Evolutionary conservation across 1,139 yeast species (phyloP), one percentile per base, ranked within the genome.

Genomic region (Magnusiomyces fungicola): DNA sequence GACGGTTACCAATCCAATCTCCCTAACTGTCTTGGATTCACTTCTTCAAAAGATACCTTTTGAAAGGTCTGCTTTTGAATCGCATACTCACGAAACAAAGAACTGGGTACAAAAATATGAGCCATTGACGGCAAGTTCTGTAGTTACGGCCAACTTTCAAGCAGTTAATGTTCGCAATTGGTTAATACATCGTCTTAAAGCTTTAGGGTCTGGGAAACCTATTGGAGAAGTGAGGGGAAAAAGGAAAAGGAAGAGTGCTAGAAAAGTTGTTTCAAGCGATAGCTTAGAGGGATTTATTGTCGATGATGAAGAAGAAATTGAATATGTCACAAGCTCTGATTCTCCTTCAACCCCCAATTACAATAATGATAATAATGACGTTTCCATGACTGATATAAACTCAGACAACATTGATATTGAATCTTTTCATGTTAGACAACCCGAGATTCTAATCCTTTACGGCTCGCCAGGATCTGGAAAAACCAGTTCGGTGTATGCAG

Each of bases 401-500:
- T 34, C 23, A 60, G 52, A 3, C 58, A 61, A 1, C 63, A 60
- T 2, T 16, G 16, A n/a, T 12, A 9, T 16, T 14, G 37, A 33
- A 9, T 9, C 9, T 33, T 33, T 33, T 7, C 7, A 16, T 16
- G 14, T 44, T 22, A 9, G 22, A 33, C 24, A 4, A 65, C 48
- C 62, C 40, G 51, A 60, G 18, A 59, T 65, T 44, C 50, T 88
- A 58, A 76, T 92, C 3, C 61, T 92, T 1, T 71, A 74, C 52
- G 98, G 98, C 0, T 78, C 81, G 0, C 64, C 74, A 1, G 96
- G 96, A 0, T 72, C 79, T 7, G 95, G 96, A 1, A 92, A 92
- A 63, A 83, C 95, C 0, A 75, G 89, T 0, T 68, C 90, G 0
- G 73, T 92, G 0, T 79, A 85, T 56, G 79, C 95, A 0, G 76